Conservation (phyloP, 768 basidiomycete species). For the Trametes maxima region DNA sequence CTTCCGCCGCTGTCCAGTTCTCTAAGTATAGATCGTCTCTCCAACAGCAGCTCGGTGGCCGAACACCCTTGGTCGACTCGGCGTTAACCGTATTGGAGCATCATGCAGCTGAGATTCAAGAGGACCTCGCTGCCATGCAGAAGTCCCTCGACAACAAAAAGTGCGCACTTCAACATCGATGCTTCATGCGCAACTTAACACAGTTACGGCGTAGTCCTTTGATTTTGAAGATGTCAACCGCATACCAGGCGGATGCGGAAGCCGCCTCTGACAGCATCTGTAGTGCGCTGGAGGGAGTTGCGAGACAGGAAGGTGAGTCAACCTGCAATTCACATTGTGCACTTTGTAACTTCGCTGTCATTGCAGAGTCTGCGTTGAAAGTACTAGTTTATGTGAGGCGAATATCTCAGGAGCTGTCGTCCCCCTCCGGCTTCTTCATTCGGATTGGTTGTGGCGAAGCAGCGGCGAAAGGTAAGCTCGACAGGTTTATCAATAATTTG, state of each 20-base stretch:
- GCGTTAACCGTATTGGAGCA: slow-evolving; percentile 62
- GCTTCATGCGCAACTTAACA: background rate
- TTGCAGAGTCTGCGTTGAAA: slow-evolving; percentile 32
- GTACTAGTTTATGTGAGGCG: slow-evolving; percentile 52
- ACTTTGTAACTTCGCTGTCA: background rate
- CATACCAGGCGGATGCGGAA: slow-evolving; percentile 56
- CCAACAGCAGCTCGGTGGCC: slow-evolving; percentile 63
- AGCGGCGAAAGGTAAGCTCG: slow-evolving; percentile 39
- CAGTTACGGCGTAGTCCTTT: slow-evolving; percentile 39
- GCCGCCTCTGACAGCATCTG: slow-evolving; percentile 46
- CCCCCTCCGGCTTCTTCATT: slow-evolving; percentile 45
- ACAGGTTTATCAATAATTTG: background rate
- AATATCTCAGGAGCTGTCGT: slow-evolving; percentile 50
- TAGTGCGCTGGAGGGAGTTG: slow-evolving; percentile 41
- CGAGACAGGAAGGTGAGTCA: slow-evolving; percentile 39
- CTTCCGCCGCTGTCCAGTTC: slow-evolving; percentile 47
- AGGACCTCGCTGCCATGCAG: slow-evolving; percentile 56
- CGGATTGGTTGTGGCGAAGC: slow-evolving; percentile 45
- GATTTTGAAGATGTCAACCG: slow-evolving; percentile 42
- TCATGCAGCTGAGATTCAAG: slow-evolving; percentile 57
- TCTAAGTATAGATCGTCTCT: slow-evolving; percentile 63
- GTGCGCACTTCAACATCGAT: slow-evolving; percentile 38
- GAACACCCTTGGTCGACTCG: slow-evolving; percentile 62
- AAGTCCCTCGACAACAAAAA: slow-evolving; percentile 43
- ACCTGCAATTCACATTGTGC: background rate